Conservation (phyloP, 495 filamentous ascomycete genomes). For the Neurospora sp. region DNA sequence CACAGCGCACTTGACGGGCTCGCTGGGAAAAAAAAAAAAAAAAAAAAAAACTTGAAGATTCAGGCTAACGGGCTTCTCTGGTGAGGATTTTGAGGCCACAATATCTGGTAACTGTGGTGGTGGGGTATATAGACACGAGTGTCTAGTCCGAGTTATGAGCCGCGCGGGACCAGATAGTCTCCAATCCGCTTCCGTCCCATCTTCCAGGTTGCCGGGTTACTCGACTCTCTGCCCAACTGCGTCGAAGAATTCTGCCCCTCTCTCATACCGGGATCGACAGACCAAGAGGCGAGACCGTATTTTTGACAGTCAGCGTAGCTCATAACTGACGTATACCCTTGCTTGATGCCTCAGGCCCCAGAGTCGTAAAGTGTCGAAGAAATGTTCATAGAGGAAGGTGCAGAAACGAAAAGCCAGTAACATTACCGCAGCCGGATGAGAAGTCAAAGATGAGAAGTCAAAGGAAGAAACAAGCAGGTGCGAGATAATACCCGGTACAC, state of each 20-base stretch:
- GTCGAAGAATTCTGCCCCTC: neutral
- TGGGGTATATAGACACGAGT: neutral
- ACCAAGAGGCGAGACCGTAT: neutral
- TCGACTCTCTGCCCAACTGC: neutral
- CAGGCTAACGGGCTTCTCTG: no score
- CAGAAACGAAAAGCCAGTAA: neutral
- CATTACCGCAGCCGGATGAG: neutral
- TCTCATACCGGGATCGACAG: neutral
- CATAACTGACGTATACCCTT: neutral
- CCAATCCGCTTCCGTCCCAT: neutral
- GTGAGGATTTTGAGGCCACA: neutral
- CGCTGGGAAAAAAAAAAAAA: no score
- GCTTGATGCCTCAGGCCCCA: neutral
- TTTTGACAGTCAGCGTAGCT: neutral
- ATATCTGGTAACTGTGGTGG: neutral
- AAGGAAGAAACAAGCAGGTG: neutral
- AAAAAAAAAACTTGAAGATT: no score
- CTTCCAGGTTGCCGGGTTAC: neutral
- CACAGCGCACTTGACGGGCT: no score
- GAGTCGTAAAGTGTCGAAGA: no score
- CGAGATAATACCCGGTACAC: neutral
- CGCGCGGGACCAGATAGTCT: neutral
- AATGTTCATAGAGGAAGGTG: neutral
- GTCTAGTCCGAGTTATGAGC: no score
- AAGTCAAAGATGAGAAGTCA: neutral